Evolutionary conservation across 2,329 filamentous ascomycete species (phyloP).

Genomic region (Hymenotorrendiella dingleyae): DNA sequence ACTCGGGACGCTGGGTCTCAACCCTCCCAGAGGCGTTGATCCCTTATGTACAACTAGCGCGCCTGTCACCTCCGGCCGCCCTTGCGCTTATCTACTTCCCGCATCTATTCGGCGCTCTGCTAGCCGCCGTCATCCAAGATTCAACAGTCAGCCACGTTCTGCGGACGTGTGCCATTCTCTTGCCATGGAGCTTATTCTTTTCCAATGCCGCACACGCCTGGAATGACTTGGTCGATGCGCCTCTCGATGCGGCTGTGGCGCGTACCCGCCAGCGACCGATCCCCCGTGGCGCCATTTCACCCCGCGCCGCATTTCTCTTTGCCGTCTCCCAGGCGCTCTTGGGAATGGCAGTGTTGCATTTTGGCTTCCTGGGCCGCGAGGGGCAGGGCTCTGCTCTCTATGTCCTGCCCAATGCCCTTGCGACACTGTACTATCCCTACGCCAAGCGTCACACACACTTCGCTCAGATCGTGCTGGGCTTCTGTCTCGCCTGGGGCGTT

Average conservation of each 20-base stretch:
- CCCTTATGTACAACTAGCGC: slow-evolving; percentile 2
- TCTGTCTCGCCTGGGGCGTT: background rate
- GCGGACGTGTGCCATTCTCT: too few relatives aligned
- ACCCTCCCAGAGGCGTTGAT: background rate
- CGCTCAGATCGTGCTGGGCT: background rate
- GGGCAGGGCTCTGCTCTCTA: background rate
- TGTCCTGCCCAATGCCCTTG: background rate
- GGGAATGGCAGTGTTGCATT: background rate
- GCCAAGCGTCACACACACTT: background rate
- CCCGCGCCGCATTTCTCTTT: background rate
- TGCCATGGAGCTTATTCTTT: background rate
- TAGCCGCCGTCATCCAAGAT: too few relatives aligned
- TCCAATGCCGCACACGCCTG: background rate
- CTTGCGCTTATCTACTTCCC: slow-evolving; percentile 23
- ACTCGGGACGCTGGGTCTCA: background rate
- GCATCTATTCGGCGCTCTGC: too few relatives aligned
- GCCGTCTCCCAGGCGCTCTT: background rate
- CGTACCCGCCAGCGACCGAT: background rate
- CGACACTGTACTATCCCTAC: background rate
- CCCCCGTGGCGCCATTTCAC: background rate
- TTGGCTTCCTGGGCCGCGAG: too few relatives aligned
- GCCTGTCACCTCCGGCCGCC: background rate
- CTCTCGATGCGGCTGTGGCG: background rate
- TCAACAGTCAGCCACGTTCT: too few relatives aligned
- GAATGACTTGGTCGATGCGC: slow-evolving; percentile 1